Percentiles rank a stretch among this genome's conserved stretches.
Conservation (phyloP, 495 filamentous ascomycete species). For the Arthonia radiata region DNA sequence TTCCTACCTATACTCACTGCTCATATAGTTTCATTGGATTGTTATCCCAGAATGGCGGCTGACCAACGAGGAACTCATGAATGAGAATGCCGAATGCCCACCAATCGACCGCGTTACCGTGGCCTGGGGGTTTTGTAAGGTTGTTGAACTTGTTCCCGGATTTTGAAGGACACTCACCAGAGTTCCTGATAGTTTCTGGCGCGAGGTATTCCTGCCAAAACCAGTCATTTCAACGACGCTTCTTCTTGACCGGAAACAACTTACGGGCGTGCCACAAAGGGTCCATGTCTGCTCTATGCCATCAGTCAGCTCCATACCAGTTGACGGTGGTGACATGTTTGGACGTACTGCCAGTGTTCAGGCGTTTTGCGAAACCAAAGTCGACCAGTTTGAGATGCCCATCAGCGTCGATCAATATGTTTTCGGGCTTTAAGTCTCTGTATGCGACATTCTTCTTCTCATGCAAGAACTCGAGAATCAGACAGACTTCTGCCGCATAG, state of each 20-base stretch:
- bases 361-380: constrained; percentile 89
- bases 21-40: constrained; percentile 96
- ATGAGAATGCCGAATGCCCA: constrained; percentile 93
- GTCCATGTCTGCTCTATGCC: constrained; percentile 69
- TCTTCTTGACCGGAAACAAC: neutral
- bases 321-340: too few relatives aligned
- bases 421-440: constrained; percentile 89
- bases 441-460: constrained; percentile 74
- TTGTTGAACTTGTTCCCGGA: too few relatives aligned
- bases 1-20: constrained; percentile 22
- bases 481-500: constrained; percentile 85
- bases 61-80: constrained; percentile 87
- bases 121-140: constrained; percentile 31
- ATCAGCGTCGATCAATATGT: constrained; percentile 72
- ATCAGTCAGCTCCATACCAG: too few relatives aligned
- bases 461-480: constrained; percentile 83
- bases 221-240: neutral
- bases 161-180: constrained; percentile 21
- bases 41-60: constrained; percentile 91
- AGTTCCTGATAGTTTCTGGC: constrained; percentile 88
- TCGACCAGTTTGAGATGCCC: constrained; percentile 96
- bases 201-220: constrained; percentile 64
- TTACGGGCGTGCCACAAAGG: constrained; percentile 48
- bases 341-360: constrained; percentile 24
- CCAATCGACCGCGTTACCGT: constrained; percentile 96